Percentiles rank a stretch among this genome's conserved stretches.
These are phyloP conservation scores for Torulaspora pretoriensis DNA, from an alignment of 1,139 yeast species.

Conservation along the genomic window DNA sequence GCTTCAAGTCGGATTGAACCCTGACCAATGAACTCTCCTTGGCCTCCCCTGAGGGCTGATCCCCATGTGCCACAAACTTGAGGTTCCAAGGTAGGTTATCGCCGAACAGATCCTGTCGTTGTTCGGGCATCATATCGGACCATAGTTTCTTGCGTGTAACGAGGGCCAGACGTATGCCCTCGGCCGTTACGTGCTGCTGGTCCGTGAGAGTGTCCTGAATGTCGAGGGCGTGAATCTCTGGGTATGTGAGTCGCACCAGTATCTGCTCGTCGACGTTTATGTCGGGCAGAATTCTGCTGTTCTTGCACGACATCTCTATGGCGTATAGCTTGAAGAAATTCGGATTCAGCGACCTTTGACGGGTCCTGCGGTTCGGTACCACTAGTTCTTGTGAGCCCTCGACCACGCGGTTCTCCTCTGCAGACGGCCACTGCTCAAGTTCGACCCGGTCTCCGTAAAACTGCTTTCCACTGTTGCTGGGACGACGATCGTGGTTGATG, in stretches of 20 bases:
- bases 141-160: slow-evolving; percentile 33
- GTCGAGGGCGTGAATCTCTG: slow-evolving; percentile 26
- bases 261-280: slow-evolving; percentile 32
- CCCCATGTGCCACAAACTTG: slow-evolving; percentile 18
- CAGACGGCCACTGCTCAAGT: slow-evolving; percentile 31
- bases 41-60: slow-evolving; percentile 5
- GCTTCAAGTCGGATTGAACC: slow-evolving; percentile 29
- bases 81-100: slow-evolving; percentile 28
- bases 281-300: slow-evolving; percentile 28
- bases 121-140: slow-evolving; percentile 29
- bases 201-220: slow-evolving; percentile 18
- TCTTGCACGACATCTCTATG: slow-evolving; percentile 26
- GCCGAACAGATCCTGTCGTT: slow-evolving; percentile 31
- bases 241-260: slow-evolving; percentile 22
- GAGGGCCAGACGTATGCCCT: slow-evolving; percentile 31
- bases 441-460: slow-evolving; percentile 22
- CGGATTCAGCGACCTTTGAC: slow-evolving; percentile 30
- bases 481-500: background rate
- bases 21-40: slow-evolving; percentile 27
- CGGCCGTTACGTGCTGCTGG: slow-evolving; percentile 17
- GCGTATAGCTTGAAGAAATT: slow-evolving; percentile 33
- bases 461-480: slow-evolving; percentile 7
- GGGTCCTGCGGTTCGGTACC: slow-evolving; percentile 24
- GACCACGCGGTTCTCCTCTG: slow-evolving; percentile 3
- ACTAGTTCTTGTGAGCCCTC: slow-evolving; percentile 8